phyloP scores from a whole-genome alignment of 495 filamentous ascomycete species.

The Daldinia childiae region DNA sequence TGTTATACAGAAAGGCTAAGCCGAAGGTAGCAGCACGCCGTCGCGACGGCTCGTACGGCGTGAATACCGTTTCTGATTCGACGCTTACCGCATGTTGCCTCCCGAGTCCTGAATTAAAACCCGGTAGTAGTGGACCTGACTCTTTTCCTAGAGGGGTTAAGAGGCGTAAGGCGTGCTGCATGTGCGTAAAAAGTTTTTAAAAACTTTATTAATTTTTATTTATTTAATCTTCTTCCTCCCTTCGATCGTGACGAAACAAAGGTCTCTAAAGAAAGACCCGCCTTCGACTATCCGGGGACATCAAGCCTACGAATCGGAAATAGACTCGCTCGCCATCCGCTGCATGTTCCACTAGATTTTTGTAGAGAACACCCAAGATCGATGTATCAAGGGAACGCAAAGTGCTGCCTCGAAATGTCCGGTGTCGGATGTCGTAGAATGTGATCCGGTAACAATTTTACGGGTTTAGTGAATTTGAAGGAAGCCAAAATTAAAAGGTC shows the following conservation, averaged over 20 bases:
- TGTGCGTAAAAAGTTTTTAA: slow-evolving; percentile 19
- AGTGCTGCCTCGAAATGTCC: slow-evolving; percentile 13
- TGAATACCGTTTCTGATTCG: slow-evolving; percentile 29
- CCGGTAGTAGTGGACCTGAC: slow-evolving; percentile 16
- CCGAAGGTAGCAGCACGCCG: slow-evolving; percentile 11
- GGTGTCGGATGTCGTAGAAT: slow-evolving; percentile 31
- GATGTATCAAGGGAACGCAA: background rate
- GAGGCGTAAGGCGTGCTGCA: slow-evolving; percentile 27
- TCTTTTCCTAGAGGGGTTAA: slow-evolving; percentile 13
- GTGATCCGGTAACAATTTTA: slow-evolving; percentile 8
- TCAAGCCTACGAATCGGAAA: background rate
- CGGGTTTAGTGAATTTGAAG: slow-evolving; percentile 9
- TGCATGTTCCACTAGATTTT: slow-evolving; percentile 14
- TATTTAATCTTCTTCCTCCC: background rate
- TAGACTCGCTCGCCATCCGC: slow-evolving; percentile 4
- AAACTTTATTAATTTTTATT: too few species aligned
- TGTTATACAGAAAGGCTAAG: background rate
- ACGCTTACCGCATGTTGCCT: slow-evolving; percentile 18
- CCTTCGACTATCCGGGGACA: background rate
- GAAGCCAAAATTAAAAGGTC: slow-evolving; percentile 27
- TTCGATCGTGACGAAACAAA: background rate
- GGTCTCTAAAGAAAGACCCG: background rate
- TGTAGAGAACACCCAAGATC: slow-evolving; percentile 29
- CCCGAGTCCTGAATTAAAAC: slow-evolving; percentile 1
- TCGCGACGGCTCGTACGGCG: slow-evolving; percentile 10